A percentile compares a stretch with the other conserved stretches of the same genome.
These are phyloP conservation scores for Fomitopsis serialis DNA, from an alignment of 768 basidiomycete species.

Conservation along the genomic window DNA sequence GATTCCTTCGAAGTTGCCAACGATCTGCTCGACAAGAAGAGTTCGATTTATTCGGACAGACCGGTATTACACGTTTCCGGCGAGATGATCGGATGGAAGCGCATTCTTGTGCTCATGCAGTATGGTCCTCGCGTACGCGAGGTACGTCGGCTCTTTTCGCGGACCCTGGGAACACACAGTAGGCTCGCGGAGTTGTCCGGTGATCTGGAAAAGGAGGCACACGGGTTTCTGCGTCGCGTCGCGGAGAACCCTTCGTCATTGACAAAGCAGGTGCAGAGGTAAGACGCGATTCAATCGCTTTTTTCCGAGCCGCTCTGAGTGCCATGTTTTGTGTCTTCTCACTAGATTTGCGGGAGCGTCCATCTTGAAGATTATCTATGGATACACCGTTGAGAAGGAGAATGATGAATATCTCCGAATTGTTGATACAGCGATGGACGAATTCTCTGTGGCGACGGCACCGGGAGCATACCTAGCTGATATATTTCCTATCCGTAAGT, in stretches of 20 bases:
- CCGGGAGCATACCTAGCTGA: conserved; percentile 34
- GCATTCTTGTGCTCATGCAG: conserved; percentile 32
- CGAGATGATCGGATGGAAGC: conserved; percentile 20
- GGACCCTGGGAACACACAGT: conserved; percentile 28
- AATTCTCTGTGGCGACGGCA: conserved; percentile 13
- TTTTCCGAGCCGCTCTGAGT: not conserved
- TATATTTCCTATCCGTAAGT: conserved; percentile 25
- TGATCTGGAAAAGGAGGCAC: too few species aligned
- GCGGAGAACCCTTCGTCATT: too few species aligned
- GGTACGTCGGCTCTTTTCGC: conserved; percentile 36
- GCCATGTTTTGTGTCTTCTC: not conserved
- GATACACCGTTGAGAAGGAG: conserved; percentile 19
- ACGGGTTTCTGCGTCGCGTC: too few species aligned
- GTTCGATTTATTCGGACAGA: conserved; percentile 21
- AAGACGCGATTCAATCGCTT: not conserved
- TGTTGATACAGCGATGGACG: conserved; percentile 20
- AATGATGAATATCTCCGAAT: conserved; percentile 20
- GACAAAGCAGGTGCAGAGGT: conserved; percentile 34
- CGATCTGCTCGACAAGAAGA: conserved; percentile 25
- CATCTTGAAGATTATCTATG: conserved; percentile 25
- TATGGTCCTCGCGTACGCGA: conserved; percentile 37
- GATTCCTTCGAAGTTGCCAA: conserved; percentile 19
- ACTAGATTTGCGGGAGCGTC: conserved; percentile 21
- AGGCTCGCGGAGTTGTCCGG: too few species aligned
- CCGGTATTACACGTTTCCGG: conserved; percentile 16